Evolutionary conservation across 1,284 basidiomycete genomes (phyloP), one percentile per base, ranked within the genome.

Genomic region (Inonotus hispidus): DNA sequence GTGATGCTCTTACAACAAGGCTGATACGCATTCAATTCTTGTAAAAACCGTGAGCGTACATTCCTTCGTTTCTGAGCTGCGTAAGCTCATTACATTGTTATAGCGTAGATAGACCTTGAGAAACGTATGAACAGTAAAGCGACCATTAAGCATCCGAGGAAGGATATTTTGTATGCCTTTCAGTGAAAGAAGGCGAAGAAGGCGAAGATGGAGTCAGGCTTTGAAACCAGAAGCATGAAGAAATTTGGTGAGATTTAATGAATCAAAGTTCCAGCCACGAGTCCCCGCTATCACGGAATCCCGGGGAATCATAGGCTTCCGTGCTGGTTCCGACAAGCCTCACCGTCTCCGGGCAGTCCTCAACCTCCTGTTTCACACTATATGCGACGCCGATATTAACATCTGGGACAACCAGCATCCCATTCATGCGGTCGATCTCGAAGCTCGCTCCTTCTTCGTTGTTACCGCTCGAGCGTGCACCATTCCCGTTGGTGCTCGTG

Each of bases 1-100:
- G 58, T 63, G 6, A 59, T 55, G 32, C 52, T 63, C 7, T 38
- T 59, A 19, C 61, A 50, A 16, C 45, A 63, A 53, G 41, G 41
- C 16, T 43, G 41, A 43, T 43, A 16, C 14, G 2, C 41, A 4
- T 43, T 43, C 41, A 8, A 14, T 21, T 21, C 19, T 10, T 1
- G 41, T n/a, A 1, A 21, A 7, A 19, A 14, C n/a, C n/a, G 41
- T 43, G 19, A 16, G 41, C n/a, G 41, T 43, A 7, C 7, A 43
- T 14, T 13, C n/a, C 41, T 43, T 43, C 13, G 19, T 21, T 43
- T 43, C 19, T 8, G 32, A 32, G 19, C 41, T 4, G 19, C 16
- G 10, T n/a, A 7, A 43, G 19, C 16, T 21, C 19, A n/a, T 43
- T 7, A 43, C 8, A 5, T 5, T 1, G 7, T n/a, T 14, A n/a